A percentile compares a stretch with the other conserved stretches of the same genome.
phyloP scores from a whole-genome alignment of 108 stramenopile species.

The Cyclotella choctawhatcheeana region DNA sequence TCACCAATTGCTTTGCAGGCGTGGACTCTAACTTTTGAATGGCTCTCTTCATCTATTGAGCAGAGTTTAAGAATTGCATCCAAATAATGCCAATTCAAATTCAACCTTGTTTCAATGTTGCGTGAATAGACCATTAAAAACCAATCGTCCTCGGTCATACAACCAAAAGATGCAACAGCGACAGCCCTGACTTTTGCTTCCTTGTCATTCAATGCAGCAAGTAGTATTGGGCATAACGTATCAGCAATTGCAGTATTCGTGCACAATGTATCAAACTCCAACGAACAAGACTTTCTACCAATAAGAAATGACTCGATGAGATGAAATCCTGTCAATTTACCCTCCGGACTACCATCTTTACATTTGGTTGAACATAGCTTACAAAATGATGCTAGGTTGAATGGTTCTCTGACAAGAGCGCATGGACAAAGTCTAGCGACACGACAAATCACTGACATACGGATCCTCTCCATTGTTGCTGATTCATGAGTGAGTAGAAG shows the following conservation, averaged over 20 bases:
- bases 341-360: slow-evolving; percentile 6
- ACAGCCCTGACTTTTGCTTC: slow-evolving; percentile 34
- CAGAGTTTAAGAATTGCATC: slow-evolving; percentile 51
- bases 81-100: slow-evolving; percentile 27
- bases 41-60: slow-evolving; percentile 34
- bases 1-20: slow-evolving; percentile 78
- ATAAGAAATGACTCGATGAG: slow-evolving; percentile 45
- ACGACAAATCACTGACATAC: slow-evolving; percentile 29
- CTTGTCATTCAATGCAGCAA: slow-evolving; percentile 26
- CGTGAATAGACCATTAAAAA: slow-evolving; percentile 19
- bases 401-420: slow-evolving; percentile 45
- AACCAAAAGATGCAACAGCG: slow-evolving; percentile 48
- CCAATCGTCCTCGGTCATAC: slow-evolving; percentile 61
- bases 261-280: slow-evolving; percentile 16
- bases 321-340: slow-evolving; percentile 28
- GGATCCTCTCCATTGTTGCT: slow-evolving; percentile 11
- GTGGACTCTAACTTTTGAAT: slow-evolving; percentile 52
- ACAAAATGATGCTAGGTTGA: slow-evolving; percentile 52
- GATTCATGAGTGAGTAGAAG: slow-evolving; percentile 28
- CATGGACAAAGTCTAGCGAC: slow-evolving; percentile 36
- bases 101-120: neutral
- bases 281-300: slow-evolving; percentile 26
- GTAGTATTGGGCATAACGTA: slow-evolving; percentile 39
- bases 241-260: slow-evolving; percentile 31
- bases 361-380: slow-evolving; percentile 33